Evolutionary conservation across 805 yeast genomes (phyloP).

Genomic region (Metschnikowia continentalis): DNA sequence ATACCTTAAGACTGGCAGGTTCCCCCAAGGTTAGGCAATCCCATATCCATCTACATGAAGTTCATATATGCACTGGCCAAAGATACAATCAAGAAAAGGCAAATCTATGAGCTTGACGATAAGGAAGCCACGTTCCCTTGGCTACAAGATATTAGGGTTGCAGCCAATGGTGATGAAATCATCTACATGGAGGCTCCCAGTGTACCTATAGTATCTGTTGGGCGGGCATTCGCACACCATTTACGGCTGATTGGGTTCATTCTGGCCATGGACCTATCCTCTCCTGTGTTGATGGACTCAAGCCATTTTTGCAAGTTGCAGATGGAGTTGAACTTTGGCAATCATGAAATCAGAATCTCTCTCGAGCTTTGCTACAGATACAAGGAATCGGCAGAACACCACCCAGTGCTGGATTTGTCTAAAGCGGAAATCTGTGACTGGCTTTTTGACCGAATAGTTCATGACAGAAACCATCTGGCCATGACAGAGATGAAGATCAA

Average conservation of each 20-base stretch:
- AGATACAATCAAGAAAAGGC: slow-evolving; percentile 10
- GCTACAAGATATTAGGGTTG: slow-evolving; percentile 9
- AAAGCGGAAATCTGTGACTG: slow-evolving; percentile 11
- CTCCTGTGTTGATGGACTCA: background rate
- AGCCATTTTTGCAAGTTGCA: slow-evolving; percentile 11
- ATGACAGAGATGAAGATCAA: slow-evolving; percentile 14
- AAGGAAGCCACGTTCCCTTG: slow-evolving; percentile 10
- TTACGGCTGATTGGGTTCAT: slow-evolving; percentile 13
- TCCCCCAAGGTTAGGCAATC: background rate
- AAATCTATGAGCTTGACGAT: slow-evolving; percentile 9
- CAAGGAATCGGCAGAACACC: slow-evolving; percentile 4
- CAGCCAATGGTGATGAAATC: slow-evolving; percentile 10
- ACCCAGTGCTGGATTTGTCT: slow-evolving; percentile 6
- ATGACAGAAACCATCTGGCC: slow-evolving; percentile 8
- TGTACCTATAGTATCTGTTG: slow-evolving; percentile 11
- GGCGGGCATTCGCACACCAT: slow-evolving; percentile 15
- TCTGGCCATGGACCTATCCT: background rate
- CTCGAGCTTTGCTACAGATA: slow-evolving; percentile 9
- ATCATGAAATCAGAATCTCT: slow-evolving; percentile 4
- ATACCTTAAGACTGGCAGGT: background rate
- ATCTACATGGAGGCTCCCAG: slow-evolving; percentile 12
- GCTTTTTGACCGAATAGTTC: slow-evolving; percentile 13
- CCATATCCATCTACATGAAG: slow-evolving; percentile 6
- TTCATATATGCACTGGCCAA: slow-evolving; percentile 10
- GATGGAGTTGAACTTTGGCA: slow-evolving; percentile 6